phyloP scores from a whole-genome alignment of 163 green algal genomes.

The Smithsoniella earleae region DNA sequence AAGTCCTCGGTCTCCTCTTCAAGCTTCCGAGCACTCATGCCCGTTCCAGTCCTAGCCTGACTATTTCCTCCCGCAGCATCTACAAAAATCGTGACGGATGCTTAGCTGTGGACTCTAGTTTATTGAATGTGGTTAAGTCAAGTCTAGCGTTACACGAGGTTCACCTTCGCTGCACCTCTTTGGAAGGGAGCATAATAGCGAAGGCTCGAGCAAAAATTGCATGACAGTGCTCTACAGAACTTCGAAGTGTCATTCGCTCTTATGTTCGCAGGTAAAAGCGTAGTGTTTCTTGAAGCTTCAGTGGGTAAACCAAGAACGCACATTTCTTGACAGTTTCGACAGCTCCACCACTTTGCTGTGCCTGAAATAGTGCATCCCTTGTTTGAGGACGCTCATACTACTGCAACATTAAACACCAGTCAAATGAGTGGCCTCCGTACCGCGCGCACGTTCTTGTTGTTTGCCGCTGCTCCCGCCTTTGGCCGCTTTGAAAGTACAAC shows the following conservation, averaged over 20 bases:
- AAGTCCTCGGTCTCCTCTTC: constrained; percentile 96
- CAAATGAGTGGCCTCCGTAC: background rate
- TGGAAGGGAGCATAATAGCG: too few species aligned
- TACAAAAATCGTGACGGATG: too few species aligned
- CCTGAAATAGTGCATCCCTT: constrained; percentile 30
- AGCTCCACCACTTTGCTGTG: constrained; percentile 39
- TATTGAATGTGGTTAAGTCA: too few species aligned
- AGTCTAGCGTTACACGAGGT: too few species aligned
- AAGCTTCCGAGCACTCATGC: constrained; percentile 77
- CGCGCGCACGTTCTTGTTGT: constrained; percentile 26
- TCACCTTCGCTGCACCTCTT: too few species aligned
- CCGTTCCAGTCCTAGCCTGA: constrained; percentile 37
- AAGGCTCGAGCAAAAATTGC: too few species aligned
- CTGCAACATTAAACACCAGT: background rate
- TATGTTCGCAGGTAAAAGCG: too few species aligned
- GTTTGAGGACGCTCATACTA: background rate
- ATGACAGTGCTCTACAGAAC: too few species aligned
- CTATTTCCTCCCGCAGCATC: constrained; percentile 50
- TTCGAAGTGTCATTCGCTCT: too few species aligned
- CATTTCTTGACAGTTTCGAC: constrained; percentile 64
- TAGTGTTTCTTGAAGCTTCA: too few species aligned
- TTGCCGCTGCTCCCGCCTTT: background rate
- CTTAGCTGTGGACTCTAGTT: too few species aligned
- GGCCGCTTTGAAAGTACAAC: constrained; percentile 23
- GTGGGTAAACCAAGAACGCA: too few species aligned